Conservation (phyloP, 2,329 filamentous ascomycete species). For the Calonectria pseudoturangicola region DNA sequence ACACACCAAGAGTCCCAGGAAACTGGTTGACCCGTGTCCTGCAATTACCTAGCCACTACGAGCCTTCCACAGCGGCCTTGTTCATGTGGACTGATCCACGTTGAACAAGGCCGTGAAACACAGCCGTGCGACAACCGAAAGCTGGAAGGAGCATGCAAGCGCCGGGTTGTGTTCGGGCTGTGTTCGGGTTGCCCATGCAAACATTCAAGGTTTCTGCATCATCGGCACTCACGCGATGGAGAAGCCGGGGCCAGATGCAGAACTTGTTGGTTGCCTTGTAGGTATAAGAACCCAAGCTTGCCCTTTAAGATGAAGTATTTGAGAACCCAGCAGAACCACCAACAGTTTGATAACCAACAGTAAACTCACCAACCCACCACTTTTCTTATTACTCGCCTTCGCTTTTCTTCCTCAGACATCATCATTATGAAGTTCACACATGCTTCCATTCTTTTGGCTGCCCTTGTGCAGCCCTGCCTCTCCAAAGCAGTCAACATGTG, state of each 20-base stretch:
- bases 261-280: neutral
- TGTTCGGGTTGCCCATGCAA: neutral
- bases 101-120: constrained; percentile 10
- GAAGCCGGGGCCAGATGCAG: neutral
- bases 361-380: neutral
- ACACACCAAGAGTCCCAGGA: constrained; percentile 7
- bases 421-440: constrained; percentile 45
- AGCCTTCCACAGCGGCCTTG: neutral
- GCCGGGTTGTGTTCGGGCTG: neutral
- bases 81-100: neutral
- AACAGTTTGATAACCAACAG: neutral
- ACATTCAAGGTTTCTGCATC: constrained; percentile 26
- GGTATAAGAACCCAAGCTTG: constrained; percentile 18
- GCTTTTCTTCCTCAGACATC: neutral
- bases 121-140: constrained; percentile 19
- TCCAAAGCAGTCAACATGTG: constrained; percentile 51
- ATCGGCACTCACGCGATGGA: constrained; percentile 3
- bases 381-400: neutral
- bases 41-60: neutral
- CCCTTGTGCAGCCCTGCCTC: constrained; percentile 40
- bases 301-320: neutral
- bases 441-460: constrained; percentile 38
- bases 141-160: neutral
- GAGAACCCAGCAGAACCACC: neutral
- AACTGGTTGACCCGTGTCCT: constrained; percentile 6